Conservation (phyloP, 176 grass and related monocot species). For the Alloteropsis semialata region DNA sequence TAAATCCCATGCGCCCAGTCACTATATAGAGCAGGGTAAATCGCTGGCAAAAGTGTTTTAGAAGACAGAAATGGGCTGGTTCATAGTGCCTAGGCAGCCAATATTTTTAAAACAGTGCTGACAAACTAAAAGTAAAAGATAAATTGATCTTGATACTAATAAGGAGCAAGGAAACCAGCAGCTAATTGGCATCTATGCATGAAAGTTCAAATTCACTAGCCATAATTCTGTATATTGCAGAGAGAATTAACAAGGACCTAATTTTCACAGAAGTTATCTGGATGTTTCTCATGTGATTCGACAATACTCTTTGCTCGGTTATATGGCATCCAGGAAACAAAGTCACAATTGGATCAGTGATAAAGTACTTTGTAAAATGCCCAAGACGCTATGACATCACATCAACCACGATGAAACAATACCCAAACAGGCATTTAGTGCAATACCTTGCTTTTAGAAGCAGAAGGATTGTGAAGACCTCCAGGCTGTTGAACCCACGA, state of each 20-base stretch:
- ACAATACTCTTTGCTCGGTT: neutral
- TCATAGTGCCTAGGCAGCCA: neutral
- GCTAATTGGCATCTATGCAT: neutral
- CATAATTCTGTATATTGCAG: neutral
- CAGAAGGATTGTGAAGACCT: conserved; percentile 96
- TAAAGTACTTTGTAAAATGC: neutral
- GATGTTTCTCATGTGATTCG: neutral
- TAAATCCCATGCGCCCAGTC: neutral
- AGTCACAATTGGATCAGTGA: neutral
- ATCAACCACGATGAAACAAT: neutral
- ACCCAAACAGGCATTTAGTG: neutral
- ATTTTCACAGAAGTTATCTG: neutral
- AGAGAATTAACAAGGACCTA: neutral
- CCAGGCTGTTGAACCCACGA: conserved; percentile 95
- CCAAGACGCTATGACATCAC: neutral
- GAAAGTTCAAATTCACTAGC: neutral
- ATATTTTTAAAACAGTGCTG: neutral
- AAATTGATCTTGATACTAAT: neutral
- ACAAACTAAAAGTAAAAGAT: neutral
- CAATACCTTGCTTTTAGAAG: conserved; percentile 95
- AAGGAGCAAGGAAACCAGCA: neutral
- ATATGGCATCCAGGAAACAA: neutral
- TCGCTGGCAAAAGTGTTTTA: neutral
- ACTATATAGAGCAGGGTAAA: neutral
- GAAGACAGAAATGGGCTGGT: neutral